Evolutionary conservation across 306 rosid genomes (phyloP), one percentile per base, ranked within the genome.

Genomic region (Cicer arietinum): DNA sequence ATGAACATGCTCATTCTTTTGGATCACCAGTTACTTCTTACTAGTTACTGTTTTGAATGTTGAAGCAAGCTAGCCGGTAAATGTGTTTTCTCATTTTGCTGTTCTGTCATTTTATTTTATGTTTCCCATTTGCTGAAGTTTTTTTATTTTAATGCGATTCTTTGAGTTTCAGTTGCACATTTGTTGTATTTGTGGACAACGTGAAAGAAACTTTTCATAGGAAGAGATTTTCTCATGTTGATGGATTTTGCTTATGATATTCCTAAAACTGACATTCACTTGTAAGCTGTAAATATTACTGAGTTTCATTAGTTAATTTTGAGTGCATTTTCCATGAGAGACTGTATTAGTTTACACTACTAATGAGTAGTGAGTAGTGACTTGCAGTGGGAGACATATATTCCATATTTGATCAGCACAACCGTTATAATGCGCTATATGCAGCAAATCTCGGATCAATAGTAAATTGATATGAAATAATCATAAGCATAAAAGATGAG

Each of bases 1-100:
- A 61, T 45, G 76, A 73, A 78, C 68, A 50, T 64, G 60, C 54
- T 7, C 62, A 16, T 37, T 75, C 56, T 58, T 57, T 20, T 54
- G 16, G 14, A 57, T 54, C 76, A 54, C 47, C 20, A 8, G 47
- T 46, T 22, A 22, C 25, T 22, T 22, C 25, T 22, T 22, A 54
- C 47, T 43, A 13, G 47, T 47, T 42, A 12, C 6, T 7, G 42
- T 56, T 56, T 50, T 25, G 72, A 46, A 8, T 14, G 10, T 54
- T 43, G 58, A 52, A 52, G 58, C 42, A 58, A 58, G 40, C 22
- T 41, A 57, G 20, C n/a, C 1, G 41, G 64, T 58, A 58, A 25
- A 58, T 58, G 16, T 58, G 40, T 30, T 20, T 11, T 30, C 16
- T 30, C 58, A 14, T 17, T 8, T 52, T 52, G 9, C 25, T 13